Base-by-base conservation (phyloP, 169 alveolate species). In the Blepharisma undulans region DNA sequence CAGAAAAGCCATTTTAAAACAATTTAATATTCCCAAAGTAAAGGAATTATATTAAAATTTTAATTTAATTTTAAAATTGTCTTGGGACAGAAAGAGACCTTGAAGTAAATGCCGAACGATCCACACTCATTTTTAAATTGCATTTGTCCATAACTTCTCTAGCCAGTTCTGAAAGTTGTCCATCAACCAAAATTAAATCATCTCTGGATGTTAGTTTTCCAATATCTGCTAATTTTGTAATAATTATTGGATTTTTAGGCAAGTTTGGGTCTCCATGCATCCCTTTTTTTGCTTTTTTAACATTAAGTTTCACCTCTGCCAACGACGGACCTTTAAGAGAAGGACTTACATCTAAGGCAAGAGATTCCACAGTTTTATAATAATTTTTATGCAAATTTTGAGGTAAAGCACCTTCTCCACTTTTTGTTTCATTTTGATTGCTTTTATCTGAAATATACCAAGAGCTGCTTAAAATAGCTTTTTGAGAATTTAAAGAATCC, bases 281-380 rank as follows among this genome's bases (percentile, higher is more conserved):
- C 10, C 80, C 80, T 74, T 74, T 74, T 74, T 74, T 74, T 8
- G 33, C 30, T 2, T 74, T 74, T 29, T 74, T 74, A 29, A 74
- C 80, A 74, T 74, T 74, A 25, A 25, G 8, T 74, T 74, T 74
- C 36, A 74, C 80, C 12, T 74, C 33, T 2, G 48, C 80, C 10
- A 74, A 74, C 30, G 80, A 25, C 8, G 48, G 80, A 5, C 80
- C 30, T 29, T 74, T 74, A 8, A 74, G 29, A 25, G 80, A 74
- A 8, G 80, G 80, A 18, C 80, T 74, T 8, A 29, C 80, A 29
- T 82, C 36, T 22, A 48, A 48, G 21, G 89, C 89, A 7, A 33
- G 25, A 22, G 89, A 22, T 48, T 82, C 78, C 0, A 82, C 76
- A 22, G 89, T 82, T 82, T 82, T 82, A 82, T 48, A 82, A 30